Evolutionary conservation across 2,329 filamentous ascomycete species (phyloP).

Genomic region (Daldinia eschscholtzii): DNA sequence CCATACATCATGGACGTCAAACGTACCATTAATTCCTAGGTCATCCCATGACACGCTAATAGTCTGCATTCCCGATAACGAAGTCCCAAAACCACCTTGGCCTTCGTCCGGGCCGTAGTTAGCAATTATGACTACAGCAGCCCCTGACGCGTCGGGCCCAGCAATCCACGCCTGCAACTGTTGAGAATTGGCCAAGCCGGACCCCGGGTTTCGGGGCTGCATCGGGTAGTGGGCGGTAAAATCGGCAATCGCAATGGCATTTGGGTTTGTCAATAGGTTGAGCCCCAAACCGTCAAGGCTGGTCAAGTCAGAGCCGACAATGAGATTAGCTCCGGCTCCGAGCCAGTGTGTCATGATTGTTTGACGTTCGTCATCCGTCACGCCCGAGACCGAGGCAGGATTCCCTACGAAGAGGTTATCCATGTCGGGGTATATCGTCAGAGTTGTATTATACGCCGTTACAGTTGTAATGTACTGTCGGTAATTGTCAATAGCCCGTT

Average conservation of each 20-base stretch:
- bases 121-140: slow-evolving; percentile 45
- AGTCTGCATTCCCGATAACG: slow-evolving; percentile 39
- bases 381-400: slow-evolving; percentile 42
- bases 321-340: slow-evolving; percentile 49
- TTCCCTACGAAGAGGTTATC: slow-evolving; percentile 50
- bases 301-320: slow-evolving; percentile 48
- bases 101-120: slow-evolving; percentile 48
- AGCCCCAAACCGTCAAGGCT: slow-evolving; percentile 45
- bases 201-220: slow-evolving; percentile 46
- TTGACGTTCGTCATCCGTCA: slow-evolving; percentile 45
- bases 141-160: slow-evolving; percentile 39
- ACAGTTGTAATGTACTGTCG: slow-evolving; percentile 47
- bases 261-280: slow-evolving; percentile 41
- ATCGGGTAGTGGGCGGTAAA: slow-evolving; percentile 47
- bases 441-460: slow-evolving; percentile 31
- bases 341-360: slow-evolving; percentile 51
- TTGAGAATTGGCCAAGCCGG: slow-evolving; percentile 40
- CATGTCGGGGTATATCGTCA: slow-evolving; percentile 50
- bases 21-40: slow-evolving; percentile 43
- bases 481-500: slow-evolving; percentile 51
- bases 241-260: slow-evolving; percentile 39
- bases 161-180: slow-evolving; percentile 50
- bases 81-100: slow-evolving; percentile 44
- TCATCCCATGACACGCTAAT: slow-evolving; percentile 43
- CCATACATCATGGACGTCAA: slow-evolving; percentile 33